These are phyloP conservation scores for Rosa hybrid DNA, from an alignment of 331 rosid genomes.

Conservation along the genomic window DNA sequence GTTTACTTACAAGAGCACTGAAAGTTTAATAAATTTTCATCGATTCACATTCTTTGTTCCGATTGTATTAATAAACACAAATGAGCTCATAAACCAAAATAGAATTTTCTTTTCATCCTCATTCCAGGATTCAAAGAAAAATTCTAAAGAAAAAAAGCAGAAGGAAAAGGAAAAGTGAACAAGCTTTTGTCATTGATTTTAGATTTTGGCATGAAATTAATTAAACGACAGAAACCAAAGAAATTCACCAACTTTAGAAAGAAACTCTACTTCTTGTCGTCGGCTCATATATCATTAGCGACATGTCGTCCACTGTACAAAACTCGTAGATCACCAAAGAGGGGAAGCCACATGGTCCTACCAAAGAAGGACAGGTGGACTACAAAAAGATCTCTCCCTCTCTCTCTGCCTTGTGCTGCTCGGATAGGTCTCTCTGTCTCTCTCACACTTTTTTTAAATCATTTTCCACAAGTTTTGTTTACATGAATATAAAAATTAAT, in stretches of 20 bases:
- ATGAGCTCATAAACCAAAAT: not conserved
- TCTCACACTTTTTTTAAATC: not conserved
- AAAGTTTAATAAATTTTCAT: too few species aligned
- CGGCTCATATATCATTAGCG: not conserved
- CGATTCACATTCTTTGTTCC: not conserved
- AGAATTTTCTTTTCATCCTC: not conserved
- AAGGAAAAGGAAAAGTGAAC: not conserved
- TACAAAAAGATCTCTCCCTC: not conserved
- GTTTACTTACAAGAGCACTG: not conserved
- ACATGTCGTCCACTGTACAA: conserved; percentile 11
- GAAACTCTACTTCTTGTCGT: not conserved
- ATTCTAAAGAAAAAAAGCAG: not conserved
- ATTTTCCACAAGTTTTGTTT: not conserved
- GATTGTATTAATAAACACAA: not conserved
- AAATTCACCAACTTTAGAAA: not conserved
- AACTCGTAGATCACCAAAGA: not conserved
- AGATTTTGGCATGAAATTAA: not conserved
- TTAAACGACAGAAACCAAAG: not conserved
- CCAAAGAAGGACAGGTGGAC: conserved; percentile 2
- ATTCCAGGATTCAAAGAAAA: not conserved
- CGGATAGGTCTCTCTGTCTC: not conserved
- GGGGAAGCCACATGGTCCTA: not conserved
- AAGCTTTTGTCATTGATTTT: not conserved
- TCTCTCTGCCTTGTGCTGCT: not conserved
- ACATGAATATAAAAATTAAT: not conserved